Percentiles rank a stretch among this genome's conserved stretches.
Conservation (phyloP, 2,329 filamentous ascomycete genomes). For the Cordyceps pruinosa region DNA sequence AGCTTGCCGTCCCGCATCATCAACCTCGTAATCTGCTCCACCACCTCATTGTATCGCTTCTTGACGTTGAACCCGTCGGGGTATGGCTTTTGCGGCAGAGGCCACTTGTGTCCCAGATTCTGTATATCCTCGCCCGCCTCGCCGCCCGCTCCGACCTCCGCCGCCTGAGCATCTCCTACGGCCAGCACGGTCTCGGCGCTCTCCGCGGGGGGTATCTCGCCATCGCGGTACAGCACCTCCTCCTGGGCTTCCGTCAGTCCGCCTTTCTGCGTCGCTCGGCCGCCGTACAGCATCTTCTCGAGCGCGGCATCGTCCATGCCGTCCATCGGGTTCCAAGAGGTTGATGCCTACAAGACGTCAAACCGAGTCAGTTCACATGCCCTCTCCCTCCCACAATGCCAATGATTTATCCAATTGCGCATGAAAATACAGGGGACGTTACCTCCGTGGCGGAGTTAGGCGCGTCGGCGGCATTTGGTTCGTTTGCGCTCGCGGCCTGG, state of each 20-base stretch:
- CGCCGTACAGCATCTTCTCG: constrained; percentile 31
- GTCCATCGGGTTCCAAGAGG: constrained; percentile 16
- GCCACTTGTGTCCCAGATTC: constrained; percentile 66
- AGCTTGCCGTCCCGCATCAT: constrained; percentile 91
- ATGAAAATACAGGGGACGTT: not conserved
- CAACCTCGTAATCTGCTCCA: constrained; percentile 82
- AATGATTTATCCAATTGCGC: not conserved
- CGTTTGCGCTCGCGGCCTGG: constrained; percentile 20
- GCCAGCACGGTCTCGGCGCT: constrained; percentile 27
- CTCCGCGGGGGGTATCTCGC: constrained; percentile 31
- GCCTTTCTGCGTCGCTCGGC: constrained; percentile 24
- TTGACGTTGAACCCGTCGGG: constrained; percentile 59
- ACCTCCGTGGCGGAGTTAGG: not conserved
- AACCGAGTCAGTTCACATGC: constrained; percentile 15
- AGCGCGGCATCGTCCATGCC: constrained; percentile 30
- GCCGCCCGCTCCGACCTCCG: not conserved
- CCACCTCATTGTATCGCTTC: constrained; percentile 76
- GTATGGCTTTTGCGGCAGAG: constrained; percentile 60
- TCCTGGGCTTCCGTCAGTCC: constrained; percentile 38
- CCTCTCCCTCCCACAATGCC: not conserved
- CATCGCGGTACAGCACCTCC: constrained; percentile 35
- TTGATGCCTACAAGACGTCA: constrained; percentile 1
- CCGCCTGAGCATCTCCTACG: constrained; percentile 17
- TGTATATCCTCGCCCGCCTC: constrained; percentile 9
- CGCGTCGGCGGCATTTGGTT: constrained; percentile 8